Base-by-base conservation (phyloP, 208 protist species). In the Leishmania tropica region DNA sequence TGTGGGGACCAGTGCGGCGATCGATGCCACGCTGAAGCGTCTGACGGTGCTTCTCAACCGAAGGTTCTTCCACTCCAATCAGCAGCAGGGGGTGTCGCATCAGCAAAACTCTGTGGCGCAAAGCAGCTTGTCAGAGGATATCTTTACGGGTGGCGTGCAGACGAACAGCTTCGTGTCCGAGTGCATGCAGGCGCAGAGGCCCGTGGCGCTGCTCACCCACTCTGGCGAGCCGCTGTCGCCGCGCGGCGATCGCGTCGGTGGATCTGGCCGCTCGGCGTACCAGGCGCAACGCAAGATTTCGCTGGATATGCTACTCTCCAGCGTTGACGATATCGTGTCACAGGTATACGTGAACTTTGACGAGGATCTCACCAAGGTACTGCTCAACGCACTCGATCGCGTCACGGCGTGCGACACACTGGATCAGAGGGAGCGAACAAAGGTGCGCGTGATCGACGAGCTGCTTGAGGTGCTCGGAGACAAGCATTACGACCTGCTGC, bases 281-380 rank as follows among this genome's bases (percentile, higher is more conserved):
- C 84, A 92, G 71, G 86, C 92, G 78, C 81, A 85, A 58, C 88
- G 86, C 78, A 95, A 96, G 79, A 89, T 97, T 21, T 81, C 95
- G 15, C 80, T 97, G 40, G 95, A 97, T 75, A 86, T 95, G 81
- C 87, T 96, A 45, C 88, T 96, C 7, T 96, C 91, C 42, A 96
- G 90, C 79, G 90, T 95, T 40, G 95, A 98, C 78, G 95, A 98
- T 79, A 95, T 98, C 67, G 95, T 98, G 8, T 95, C 93, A 6
- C 95, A 98, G 79, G 86, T 98, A 58, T 98, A 98, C 83, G 92
- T 96, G 53, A 70, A 87, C 83, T 96, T 98, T 80, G 95, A 98
- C 81, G 95, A 98, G 79, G 93, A 93, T 80, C 80, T 96, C 80
- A 98, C 93, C 24, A 95, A 93, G 79, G 83, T 98, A 71, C 85